Conservation (phyloP, 192 early-diverging fungal species). For the Gamsiella multidivaricata region DNA sequence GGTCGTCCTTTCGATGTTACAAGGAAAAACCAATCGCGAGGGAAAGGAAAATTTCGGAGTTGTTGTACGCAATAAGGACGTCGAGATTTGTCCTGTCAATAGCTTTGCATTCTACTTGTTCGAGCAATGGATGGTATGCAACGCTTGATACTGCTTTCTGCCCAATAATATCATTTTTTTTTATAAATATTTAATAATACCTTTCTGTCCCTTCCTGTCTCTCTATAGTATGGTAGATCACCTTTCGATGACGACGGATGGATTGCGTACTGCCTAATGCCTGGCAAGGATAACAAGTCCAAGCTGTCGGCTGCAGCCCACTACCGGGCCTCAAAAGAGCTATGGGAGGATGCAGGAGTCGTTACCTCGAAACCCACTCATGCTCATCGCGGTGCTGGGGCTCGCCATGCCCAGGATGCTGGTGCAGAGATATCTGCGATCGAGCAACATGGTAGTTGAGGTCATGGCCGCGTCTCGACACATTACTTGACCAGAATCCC, state of each 20-base stretch:
- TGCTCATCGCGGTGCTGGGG: background rate
- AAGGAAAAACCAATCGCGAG: background rate
- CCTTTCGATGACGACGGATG: no score
- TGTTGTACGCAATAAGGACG: no score
- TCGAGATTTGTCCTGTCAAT: no score
- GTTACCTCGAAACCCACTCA: background rate
- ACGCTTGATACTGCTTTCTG: no score
- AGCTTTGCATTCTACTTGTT: slow-evolving; percentile 9
- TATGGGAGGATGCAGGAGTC: no score
- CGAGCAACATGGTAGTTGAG: background rate
- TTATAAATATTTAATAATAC: no score
- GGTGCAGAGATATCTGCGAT: background rate
- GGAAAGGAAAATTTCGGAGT: no score
- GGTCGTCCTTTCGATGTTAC: slow-evolving; percentile 1
- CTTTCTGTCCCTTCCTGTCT: no score
- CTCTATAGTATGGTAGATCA: no score
- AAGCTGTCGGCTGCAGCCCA: background rate
- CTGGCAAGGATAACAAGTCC: slow-evolving; percentile 3
- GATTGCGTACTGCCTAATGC: no score
- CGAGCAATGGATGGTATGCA: background rate
- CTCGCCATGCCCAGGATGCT: background rate
- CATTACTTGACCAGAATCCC: slow-evolving; percentile 5
- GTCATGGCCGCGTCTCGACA: background rate
- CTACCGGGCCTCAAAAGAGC: no score
- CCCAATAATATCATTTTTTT: no score